Percentiles rank a stretch among this genome's conserved stretches.
Conservation (phyloP, 352 stramenopile genomes). For the Globisporangium emineosum region DNA sequence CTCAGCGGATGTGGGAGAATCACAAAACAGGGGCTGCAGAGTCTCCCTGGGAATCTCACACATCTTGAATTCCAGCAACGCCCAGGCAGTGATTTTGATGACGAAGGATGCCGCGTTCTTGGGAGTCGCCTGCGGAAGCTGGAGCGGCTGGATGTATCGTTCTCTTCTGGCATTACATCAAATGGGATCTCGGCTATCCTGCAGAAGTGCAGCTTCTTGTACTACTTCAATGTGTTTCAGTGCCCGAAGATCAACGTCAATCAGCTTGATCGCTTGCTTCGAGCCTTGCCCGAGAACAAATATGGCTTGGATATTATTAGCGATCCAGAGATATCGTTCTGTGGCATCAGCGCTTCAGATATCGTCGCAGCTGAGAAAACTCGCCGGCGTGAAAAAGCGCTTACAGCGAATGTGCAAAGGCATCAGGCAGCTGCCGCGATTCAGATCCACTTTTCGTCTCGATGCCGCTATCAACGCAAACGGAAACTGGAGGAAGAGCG, state of each 20-base stretch:
- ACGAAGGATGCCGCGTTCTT: conserved; percentile 28
- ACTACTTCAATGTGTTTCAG: conserved; percentile 47
- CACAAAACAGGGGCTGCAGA: conserved; percentile 37
- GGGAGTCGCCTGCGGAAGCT: conserved; percentile 28
- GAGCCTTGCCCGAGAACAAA: conserved; percentile 15
- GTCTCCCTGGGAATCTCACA: conserved; percentile 36
- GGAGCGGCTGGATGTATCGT: conserved; percentile 41
- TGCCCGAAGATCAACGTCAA: conserved; percentile 28
- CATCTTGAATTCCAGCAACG: conserved; percentile 32
- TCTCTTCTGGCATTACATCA: conserved; percentile 28
- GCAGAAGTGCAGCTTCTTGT: conserved; percentile 35
- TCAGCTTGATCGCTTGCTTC: conserved; percentile 28
- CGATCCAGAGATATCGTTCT: conserved; percentile 36
- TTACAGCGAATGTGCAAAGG: conserved; percentile 16
- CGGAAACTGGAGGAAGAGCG: conserved; percentile 19
- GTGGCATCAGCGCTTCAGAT: conserved; percentile 42
- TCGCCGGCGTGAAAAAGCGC: conserved; percentile 32
- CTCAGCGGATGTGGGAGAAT: conserved; percentile 37
- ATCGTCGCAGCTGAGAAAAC: conserved; percentile 28
- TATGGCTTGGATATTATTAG: conserved; percentile 57
- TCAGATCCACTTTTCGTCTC: conserved; percentile 39
- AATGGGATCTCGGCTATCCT: conserved; percentile 28
- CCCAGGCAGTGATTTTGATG: conserved; percentile 20
- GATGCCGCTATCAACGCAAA: conserved; percentile 26
- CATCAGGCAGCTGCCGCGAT: conserved; percentile 34